Evolutionary conservation across 2,329 filamentous ascomycete genomes (phyloP).

Genomic region (Elsinoe necatrix): DNA sequence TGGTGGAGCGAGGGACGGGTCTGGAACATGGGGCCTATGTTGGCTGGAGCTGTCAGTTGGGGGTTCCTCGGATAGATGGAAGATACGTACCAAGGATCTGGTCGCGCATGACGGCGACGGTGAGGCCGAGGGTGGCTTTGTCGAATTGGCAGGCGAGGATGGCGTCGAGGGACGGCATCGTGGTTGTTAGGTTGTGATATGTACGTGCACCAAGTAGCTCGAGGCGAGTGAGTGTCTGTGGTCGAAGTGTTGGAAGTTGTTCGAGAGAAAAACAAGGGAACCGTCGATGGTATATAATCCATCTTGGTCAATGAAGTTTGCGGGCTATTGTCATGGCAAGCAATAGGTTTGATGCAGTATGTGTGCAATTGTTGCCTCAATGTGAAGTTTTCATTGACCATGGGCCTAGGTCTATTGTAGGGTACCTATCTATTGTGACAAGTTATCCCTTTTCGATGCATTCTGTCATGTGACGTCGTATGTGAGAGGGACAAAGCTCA

Average conservation of each 20-base stretch:
- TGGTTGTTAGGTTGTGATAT: conserved; percentile 30
- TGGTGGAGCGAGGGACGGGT: not conserved
- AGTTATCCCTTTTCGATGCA: not conserved
- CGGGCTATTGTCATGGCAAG: not conserved
- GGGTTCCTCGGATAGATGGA: not conserved
- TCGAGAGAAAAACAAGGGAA: not conserved
- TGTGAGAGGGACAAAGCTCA: not conserved
- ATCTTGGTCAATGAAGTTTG: not conserved
- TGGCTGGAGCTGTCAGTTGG: not conserved
- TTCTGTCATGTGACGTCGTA: not conserved
- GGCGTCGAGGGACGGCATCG: conserved; percentile 40
- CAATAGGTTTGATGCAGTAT: not conserved
- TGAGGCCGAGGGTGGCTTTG: conserved; percentile 13
- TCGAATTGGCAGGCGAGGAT: conserved; percentile 11
- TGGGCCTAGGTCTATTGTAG: conserved; percentile 12
- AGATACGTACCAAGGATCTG: conserved; percentile 7
- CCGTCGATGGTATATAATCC: not conserved
- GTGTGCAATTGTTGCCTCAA: not conserved
- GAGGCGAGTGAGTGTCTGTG: not conserved
- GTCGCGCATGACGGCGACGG: conserved; percentile 10
- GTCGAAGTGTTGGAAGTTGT: not conserved
- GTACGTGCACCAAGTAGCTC: conserved; percentile 21
- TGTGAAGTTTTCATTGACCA: not conserved
- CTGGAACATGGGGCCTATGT: not conserved
- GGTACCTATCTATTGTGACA: not conserved